Conservation (phyloP, 2,329 filamentous ascomycete genomes). For the Amylocarpus encephaloides region DNA sequence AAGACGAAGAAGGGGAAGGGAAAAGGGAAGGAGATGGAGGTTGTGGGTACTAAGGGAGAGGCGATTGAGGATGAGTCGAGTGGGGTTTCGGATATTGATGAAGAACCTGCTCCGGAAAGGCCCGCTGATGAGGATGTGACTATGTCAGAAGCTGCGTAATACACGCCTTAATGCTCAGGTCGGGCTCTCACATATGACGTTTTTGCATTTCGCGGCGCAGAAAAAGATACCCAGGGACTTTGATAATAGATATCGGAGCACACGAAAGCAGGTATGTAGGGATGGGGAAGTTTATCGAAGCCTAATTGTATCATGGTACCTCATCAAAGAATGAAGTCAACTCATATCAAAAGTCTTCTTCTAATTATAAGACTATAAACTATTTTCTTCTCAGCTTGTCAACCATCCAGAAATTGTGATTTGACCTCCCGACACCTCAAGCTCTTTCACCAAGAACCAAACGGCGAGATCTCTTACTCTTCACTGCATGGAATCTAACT, state of each 20-base stretch:
- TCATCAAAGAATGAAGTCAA: no score
- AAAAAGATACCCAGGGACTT: conserved; percentile 24
- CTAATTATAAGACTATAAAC: no score
- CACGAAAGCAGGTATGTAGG: no score
- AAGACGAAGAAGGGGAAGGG: conserved; percentile 6
- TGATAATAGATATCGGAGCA: not conserved
- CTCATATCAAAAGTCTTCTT: no score
- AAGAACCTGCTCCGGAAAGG: conserved; percentile 1
- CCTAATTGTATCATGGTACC: no score
- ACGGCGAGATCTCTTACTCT: no score
- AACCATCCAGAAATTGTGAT: no score
- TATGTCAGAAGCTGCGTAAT: not conserved
- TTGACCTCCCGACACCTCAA: no score
- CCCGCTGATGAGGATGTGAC: not conserved
- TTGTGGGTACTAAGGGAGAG: conserved; percentile 10
- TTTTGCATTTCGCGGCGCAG: conserved; percentile 18
- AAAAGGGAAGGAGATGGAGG: conserved; percentile 15
- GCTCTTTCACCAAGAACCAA: no score
- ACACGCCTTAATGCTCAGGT: not conserved
- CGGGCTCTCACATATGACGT: conserved; percentile 6
- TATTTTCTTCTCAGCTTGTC: no score
- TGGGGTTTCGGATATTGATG: conserved; percentile 14
- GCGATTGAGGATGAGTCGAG: conserved; percentile 15
- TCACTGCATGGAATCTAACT: no score
- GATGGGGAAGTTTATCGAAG: no score